Evolutionary conservation across 2,329 filamentous ascomycete species (phyloP).

Genomic region (Pestalotiopsis sp.): DNA sequence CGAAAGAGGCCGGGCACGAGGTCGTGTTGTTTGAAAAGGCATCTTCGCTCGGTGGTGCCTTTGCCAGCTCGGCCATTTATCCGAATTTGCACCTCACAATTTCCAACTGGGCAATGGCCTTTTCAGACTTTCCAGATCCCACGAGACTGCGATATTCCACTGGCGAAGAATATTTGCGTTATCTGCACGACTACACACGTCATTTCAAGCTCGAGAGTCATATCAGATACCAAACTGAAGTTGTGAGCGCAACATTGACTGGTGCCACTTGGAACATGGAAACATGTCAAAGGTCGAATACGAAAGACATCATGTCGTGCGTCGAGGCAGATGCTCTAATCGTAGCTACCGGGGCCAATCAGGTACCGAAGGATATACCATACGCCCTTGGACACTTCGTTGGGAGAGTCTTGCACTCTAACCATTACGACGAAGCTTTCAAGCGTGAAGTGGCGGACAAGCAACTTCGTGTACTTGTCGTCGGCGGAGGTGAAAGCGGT

Average conservation of each 20-base stretch:
- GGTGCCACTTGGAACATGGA: background rate
- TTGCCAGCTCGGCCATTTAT: background rate
- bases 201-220: background rate
- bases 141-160: background rate
- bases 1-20: constrained; percentile 1
- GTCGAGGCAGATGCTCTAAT: constrained; percentile 1
- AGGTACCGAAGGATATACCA: background rate
- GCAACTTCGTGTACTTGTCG: background rate
- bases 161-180: background rate
- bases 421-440: background rate
- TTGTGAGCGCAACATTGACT: background rate
- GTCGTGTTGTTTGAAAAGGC: background rate
- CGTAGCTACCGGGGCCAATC: background rate
- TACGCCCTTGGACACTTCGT: background rate
- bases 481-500: constrained; percentile 6
- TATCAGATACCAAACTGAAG: background rate
- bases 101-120: constrained; percentile 8
- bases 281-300: background rate
- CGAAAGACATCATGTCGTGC: background rate
- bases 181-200: background rate
- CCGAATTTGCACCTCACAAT: constrained; percentile 5
- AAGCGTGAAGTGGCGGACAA: background rate
- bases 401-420: background rate
- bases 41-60: background rate
- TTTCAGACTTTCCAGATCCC: constrained; percentile 4